Percentiles rank a stretch among this genome's conserved stretches.
These are phyloP conservation scores for Shiraia bambusicola DNA, from an alignment of 2,329 filamentous ascomycete species.

Conservation along the genomic window DNA sequence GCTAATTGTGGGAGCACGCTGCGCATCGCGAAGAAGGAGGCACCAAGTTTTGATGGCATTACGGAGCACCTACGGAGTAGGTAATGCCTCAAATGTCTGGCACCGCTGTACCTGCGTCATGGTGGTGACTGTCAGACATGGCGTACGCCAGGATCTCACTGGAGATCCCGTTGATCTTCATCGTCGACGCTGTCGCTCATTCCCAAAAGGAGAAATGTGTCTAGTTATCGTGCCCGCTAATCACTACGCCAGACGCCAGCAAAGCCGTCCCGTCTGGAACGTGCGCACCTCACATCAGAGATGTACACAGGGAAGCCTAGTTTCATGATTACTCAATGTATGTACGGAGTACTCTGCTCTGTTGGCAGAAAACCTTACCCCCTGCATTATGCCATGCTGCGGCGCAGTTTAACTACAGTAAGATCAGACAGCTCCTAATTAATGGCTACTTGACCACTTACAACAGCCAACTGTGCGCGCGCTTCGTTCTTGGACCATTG, in stretches of 20 bases:
- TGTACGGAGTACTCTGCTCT: no score
- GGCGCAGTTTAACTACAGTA: no score
- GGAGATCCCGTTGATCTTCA: constrained; percentile 33
- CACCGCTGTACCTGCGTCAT: constrained; percentile 37
- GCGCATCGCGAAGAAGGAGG: no score
- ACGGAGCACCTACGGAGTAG: not conserved
- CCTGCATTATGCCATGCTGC: constrained; percentile 4
- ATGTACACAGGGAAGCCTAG: constrained; percentile 30
- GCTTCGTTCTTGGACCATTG: constrained; percentile 14
- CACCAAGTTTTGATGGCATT: no score
- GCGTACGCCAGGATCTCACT: constrained; percentile 32
- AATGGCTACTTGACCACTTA: constrained; percentile 10
- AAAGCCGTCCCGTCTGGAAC: constrained; percentile 39
- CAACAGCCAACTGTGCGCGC: constrained; percentile 17
- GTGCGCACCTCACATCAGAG: constrained; percentile 31
- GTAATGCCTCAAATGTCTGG: not conserved
- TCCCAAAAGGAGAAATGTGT: constrained; percentile 25
- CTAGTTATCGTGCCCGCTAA: constrained; percentile 34
- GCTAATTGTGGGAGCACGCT: not conserved
- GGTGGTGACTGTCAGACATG: constrained; percentile 20
- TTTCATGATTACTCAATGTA: constrained; percentile 12
- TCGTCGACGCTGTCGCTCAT: constrained; percentile 24
- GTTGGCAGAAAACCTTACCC: constrained; percentile 8
- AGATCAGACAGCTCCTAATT: constrained; percentile 4
- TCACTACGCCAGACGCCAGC: constrained; percentile 34